Percentiles rank a stretch among this genome's conserved stretches.
These are phyloP conservation scores for Aspergillus nomiae DNA, from an alignment of 2,329 filamentous ascomycete genomes.

Conservation along the genomic window DNA sequence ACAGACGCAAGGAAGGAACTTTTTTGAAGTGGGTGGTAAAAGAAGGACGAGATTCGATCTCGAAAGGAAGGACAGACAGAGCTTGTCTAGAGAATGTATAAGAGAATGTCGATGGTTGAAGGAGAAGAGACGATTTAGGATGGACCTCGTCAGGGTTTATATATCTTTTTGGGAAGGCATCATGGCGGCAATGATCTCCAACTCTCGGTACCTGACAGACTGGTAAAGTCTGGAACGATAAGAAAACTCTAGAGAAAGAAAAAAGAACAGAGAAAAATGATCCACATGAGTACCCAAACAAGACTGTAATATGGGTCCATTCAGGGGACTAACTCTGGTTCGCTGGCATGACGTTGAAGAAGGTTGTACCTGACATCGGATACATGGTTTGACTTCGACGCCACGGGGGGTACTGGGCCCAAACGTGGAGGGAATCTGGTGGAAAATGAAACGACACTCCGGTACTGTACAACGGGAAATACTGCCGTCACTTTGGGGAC, in stretches of 20 bases:
- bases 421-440: neutral
- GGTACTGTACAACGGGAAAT: neutral
- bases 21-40: neutral
- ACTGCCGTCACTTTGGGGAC: too few relatives aligned
- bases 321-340: neutral
- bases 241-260: neutral
- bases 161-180: slow-evolving; percentile 2
- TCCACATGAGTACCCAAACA: neutral
- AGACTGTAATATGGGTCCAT: neutral
- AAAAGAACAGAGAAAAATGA: neutral
- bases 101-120: slow-evolving; percentile 7
- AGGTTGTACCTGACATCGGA: neutral
- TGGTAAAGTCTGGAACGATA: neutral
- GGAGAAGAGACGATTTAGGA: neutral
- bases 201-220: neutral
- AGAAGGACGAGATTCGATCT: slow-evolving; percentile 8
- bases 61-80: slow-evolving; percentile 5
- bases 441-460: neutral
- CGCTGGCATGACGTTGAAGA: neutral
- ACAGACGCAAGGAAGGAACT: neutral
- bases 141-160: slow-evolving; percentile 1
- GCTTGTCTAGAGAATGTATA: slow-evolving; percentile 1
- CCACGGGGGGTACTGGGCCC: neutral
- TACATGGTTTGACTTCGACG: neutral
- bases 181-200: neutral